Evolutionary conservation across 805 yeast species (phyloP), one percentile per base, ranked within the genome.

Genomic region (Teunomyces cretensis): DNA sequence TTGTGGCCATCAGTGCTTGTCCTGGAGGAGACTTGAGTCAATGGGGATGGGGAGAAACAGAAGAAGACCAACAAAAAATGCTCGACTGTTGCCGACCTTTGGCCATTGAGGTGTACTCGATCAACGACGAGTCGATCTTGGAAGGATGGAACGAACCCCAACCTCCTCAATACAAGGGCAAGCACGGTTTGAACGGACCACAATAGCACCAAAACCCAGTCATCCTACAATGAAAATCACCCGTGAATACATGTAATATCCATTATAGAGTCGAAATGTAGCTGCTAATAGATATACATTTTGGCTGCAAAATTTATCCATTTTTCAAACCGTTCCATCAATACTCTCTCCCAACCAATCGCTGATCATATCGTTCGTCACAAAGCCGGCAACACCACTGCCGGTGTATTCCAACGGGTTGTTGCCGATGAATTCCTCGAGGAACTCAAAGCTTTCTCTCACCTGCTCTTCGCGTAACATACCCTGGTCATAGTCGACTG

Each of bases 11-110:
- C 39, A 75, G 81, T 44, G 82, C 86, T 7, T 83, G 86, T 59
- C 87, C 86, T 3, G 88, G 87, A 41, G 88, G 88, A 24, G 87
- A 82, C 60, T 65, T 82, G 47, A 78, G 83, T 24, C 68, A 72
- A 42, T 83, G 87, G 87, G 86, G 80, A 39, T 83, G 88, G 88
- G 86, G 86, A 45, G 85, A 80, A 58, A 73, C 66, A 32, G 74
- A 65, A 15, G 72, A 70, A 19, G 68, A 66, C 24, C 72, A 66
- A 9, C 74, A 67, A 33, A 79, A 77, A 48, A 81, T 81, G 86
- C 69, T 75, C 30, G 80, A 75, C 44, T 77, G 82, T 55, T 82
- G 88, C 55, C 67, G 86, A 54, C 84, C 86, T 3, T 67, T 83
- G 47, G 83, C 78, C 1, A 76, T 81, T 42, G 86, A 83, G 59